Evolutionary conservation across 371 early-diverging fungal genomes (phyloP), one percentile per base, ranked within the genome.

Genomic region (Smittium culicis): DNA sequence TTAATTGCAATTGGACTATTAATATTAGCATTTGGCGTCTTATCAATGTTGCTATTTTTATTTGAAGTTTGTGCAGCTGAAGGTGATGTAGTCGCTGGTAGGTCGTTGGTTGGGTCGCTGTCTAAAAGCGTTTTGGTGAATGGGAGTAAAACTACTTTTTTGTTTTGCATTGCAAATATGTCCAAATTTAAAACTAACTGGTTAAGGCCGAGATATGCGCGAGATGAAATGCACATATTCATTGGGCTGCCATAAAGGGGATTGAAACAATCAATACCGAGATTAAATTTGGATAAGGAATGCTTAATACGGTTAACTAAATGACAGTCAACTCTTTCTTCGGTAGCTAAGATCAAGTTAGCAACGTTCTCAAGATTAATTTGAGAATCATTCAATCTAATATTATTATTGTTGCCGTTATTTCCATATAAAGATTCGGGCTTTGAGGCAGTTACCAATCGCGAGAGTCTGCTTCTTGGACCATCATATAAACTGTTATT

Each of bases 191-290:
- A 25, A 57, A 27, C 27, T 25, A 57, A 57, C 25, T 57, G n/a
- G 14, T 5, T n/a, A 16, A 57, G 11, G 5, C 82, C 78, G 82
- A 89, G 87, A 71, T 92, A 90, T 0, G 88, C 87, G 2, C 91
- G 80, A 0, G 91, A 85, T 0, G 89, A 83, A 64, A 91, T 78
- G 80, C 87, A 85, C 1, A 90, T 87, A 73, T 92, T 92, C 63
- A 82, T 80, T 30, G 77, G 72, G 56, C 85, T 84, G 65, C 90
- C 85, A 73, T 89, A 92, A 27, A 87, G 79, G 16, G 83, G 80
- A 59, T 85, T 85, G 68, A 92, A 79, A 3, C 85, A 80, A 30
- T 81, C 77, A 54, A 82, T 82, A 58, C 86, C 86, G 45, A 91
- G 71, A 29, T 86, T 75, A 61, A 83, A 81, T 35, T 78, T 76